phyloP scores from a whole-genome alignment of 2,329 filamentous ascomycete genomes.

The Calonectria hawksworthii region DNA sequence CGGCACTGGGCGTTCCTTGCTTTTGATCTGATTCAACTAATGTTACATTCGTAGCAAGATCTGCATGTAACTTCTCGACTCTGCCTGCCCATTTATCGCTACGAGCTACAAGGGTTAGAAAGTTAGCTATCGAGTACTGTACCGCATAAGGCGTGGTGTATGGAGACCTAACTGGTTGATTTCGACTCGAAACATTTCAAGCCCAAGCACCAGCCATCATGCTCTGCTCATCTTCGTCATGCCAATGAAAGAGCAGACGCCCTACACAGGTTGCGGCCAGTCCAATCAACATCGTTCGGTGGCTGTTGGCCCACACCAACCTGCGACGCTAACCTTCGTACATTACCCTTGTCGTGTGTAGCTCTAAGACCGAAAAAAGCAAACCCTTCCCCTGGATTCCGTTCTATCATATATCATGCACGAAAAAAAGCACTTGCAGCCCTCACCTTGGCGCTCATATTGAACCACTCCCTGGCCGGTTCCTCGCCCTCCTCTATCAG shows the following conservation, averaged over 20 bases:
- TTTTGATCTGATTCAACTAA: conserved; percentile 6
- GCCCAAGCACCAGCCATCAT: not conserved
- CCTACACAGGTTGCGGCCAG: not conserved
- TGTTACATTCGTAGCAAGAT: conserved; percentile 11
- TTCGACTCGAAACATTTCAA: not conserved
- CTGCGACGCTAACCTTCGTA: not conserved
- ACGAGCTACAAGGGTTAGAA: not conserved
- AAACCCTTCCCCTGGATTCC: not conserved
- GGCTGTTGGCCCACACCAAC: not conserved
- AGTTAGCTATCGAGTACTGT: not conserved
- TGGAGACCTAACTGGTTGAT: not conserved
- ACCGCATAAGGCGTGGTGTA: not conserved
- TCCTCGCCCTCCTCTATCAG: not conserved
- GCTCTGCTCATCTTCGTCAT: not conserved
- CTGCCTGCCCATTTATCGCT: not conserved
- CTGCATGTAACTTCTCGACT: not conserved
- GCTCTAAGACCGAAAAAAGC: not conserved
- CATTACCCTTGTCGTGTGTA: not conserved
- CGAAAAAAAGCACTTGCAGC: conserved; percentile 7
- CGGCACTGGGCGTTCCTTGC: not conserved
- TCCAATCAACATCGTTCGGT: not conserved
- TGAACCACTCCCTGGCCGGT: not conserved
- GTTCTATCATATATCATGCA: conserved; percentile 8
- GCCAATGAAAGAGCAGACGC: not conserved
- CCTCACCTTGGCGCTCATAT: conserved; percentile 4